Conservation (phyloP, 768 basidiomycete species). For the Dacryopinax primogenitus region DNA sequence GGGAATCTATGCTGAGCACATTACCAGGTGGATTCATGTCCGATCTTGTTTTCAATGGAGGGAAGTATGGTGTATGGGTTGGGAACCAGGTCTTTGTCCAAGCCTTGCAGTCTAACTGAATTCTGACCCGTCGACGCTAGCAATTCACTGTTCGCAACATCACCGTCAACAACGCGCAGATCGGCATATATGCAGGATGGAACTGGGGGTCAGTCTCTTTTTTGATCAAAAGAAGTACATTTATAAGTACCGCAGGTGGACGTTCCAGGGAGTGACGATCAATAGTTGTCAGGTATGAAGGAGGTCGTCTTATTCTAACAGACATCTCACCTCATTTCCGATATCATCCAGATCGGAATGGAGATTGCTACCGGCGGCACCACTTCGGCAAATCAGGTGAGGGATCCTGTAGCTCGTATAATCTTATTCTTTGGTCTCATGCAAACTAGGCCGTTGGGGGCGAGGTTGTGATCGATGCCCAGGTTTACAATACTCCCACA, state of each 20-base stretch:
- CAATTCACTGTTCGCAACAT: conserved; percentile 48
- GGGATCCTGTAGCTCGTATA: no score
- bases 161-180: conserved; percentile 42
- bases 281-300: conserved; percentile 32
- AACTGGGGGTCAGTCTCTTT: conserved; percentile 10
- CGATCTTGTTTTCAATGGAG: conserved; percentile 21
- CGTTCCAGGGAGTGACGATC: conserved; percentile 42
- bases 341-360: conserved; percentile 34
- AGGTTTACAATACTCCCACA: conserved; percentile 45
- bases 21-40: conserved; percentile 20
- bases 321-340: background rate
- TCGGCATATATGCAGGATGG: conserved; percentile 27
- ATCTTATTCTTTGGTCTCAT: no score
- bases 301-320: background rate
- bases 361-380: conserved; percentile 42
- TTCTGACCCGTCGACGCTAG: background rate
- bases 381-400: no score
- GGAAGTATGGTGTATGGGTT: conserved; percentile 45
- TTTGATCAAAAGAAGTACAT: background rate
- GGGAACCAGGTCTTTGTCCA: conserved; percentile 85
- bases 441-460: conserved; percentile 45
- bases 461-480: conserved; percentile 51
- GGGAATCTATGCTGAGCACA: background rate
- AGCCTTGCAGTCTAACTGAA: background rate
- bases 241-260: conserved; percentile 32